Conservation (phyloP, 1,284 basidiomycete species). For the Porodaedalea pini region DNA sequence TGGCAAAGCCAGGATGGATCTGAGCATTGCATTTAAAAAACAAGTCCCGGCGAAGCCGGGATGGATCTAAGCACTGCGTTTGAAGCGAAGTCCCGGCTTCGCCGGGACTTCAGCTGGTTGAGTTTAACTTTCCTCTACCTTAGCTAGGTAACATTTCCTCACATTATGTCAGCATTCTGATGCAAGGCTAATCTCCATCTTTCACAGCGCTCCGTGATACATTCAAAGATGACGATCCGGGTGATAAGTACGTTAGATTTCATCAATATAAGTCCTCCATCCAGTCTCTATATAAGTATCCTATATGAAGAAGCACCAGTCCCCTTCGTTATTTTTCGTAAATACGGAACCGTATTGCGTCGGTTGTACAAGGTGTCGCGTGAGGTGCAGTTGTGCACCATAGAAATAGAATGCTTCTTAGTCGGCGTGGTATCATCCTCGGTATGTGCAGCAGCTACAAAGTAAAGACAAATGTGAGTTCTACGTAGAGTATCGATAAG, state of each 20-base stretch:
- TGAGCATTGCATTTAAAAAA: too few species aligned
- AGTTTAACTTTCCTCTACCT: too few species aligned
- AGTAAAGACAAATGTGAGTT: background rate
- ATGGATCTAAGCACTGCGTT: too few species aligned
- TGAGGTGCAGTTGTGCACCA: background rate
- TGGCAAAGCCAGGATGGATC: too few species aligned
- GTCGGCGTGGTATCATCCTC: conserved; percentile 42
- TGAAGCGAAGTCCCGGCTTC: too few species aligned
- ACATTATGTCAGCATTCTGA: background rate
- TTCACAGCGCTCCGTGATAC: too few species aligned
- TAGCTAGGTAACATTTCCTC: background rate
- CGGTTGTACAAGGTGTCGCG: conserved; percentile 2
- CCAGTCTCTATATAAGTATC: conserved; percentile 2
- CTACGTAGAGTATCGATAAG: background rate
- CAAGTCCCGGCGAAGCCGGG: too few species aligned
- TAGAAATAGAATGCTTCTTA: background rate
- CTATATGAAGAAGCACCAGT: background rate
- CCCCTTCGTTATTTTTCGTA: background rate
- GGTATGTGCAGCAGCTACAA: conserved; percentile 63
- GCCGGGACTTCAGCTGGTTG: too few species aligned
- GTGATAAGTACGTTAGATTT: background rate
- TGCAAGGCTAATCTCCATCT: background rate
- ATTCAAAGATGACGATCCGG: too few species aligned
- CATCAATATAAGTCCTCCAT: background rate
- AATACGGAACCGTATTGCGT: background rate